A percentile compares a stretch with the other conserved stretches of the same genome.
Evolutionary conservation across 1,284 basidiomycete species (phyloP).

Genomic region (Kalmanozyma brasiliensis): DNA sequence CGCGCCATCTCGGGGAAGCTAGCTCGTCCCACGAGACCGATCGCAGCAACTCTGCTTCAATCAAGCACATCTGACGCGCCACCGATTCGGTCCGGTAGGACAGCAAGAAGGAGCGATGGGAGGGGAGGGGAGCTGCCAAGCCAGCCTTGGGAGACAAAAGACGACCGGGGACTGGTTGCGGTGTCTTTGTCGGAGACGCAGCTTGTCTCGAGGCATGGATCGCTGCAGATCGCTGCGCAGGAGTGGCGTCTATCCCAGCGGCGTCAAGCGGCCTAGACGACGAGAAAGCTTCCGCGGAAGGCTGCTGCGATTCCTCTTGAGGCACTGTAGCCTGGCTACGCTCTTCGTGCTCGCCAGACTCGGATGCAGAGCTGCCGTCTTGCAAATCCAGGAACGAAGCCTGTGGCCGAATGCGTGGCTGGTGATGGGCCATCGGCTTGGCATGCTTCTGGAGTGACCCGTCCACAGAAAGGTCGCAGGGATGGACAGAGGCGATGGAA

Average conservation of each 20-base stretch:
- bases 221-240: not conserved
- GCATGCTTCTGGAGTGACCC: not conserved
- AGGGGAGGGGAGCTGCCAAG: constrained; percentile 27
- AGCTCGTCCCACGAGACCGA: constrained; percentile 84
- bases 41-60: constrained; percentile 86
- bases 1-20: constrained; percentile 71
- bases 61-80: constrained; percentile 83
- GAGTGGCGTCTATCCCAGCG: too few relatives aligned
- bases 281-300: not conserved
- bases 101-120: constrained; percentile 60
- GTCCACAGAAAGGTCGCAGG: constrained; percentile 24
- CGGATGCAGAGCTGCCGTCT: constrained; percentile 27
- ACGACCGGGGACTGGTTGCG: not conserved
- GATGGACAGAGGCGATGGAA: constrained; percentile 19
- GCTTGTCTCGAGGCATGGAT: not conserved
- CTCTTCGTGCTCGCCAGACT: constrained; percentile 6
- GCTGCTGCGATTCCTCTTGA: not conserved
- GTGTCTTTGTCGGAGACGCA: not conserved
- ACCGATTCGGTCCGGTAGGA: constrained; percentile 72
- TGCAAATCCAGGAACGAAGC: constrained; percentile 33
- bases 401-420: constrained; percentile 9
- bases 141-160: constrained; percentile 11
- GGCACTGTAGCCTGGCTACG: not conserved
- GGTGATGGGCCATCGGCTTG: constrained; percentile 2
- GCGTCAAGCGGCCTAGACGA: too few relatives aligned